Conservation (phyloP, 2,329 filamentous ascomycete species). For the Colletotrichum cereale region DNA sequence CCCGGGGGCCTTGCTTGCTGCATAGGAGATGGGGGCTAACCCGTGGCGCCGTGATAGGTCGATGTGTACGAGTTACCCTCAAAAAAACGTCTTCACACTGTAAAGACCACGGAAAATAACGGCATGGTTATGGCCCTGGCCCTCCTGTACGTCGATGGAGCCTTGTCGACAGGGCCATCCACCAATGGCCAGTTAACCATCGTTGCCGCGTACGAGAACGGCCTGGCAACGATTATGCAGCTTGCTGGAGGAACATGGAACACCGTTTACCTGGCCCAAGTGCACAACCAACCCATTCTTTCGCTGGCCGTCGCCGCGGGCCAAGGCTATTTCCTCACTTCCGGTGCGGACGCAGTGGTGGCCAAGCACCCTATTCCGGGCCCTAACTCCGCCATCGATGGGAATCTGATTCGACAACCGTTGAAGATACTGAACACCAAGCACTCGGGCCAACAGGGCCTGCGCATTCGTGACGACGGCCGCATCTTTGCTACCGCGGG, state of each 20-base stretch:
- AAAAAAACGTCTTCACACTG: slow-evolving; percentile 74
- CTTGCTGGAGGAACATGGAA: slow-evolving; percentile 61
- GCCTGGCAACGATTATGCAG: slow-evolving; percentile 75
- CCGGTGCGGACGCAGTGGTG: slow-evolving; percentile 83
- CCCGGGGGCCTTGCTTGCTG: neutral
- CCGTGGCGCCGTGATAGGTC: slow-evolving; percentile 59
- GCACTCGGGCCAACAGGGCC: slow-evolving; percentile 89
- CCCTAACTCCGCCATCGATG: neutral
- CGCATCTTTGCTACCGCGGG: slow-evolving; percentile 90
- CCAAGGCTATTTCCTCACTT: slow-evolving; percentile 77
- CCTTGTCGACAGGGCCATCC: slow-evolving; percentile 28
- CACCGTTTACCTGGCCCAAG: slow-evolving; percentile 72
- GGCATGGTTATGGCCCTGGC: slow-evolving; percentile 92
- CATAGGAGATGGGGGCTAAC: slow-evolving; percentile 33
- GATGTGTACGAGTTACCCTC: slow-evolving; percentile 88
- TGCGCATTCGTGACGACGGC: slow-evolving; percentile 82
- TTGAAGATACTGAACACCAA: slow-evolving; percentile 79
- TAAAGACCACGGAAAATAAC: slow-evolving; percentile 63
- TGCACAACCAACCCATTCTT: slow-evolving; percentile 85
- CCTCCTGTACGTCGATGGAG: slow-evolving; percentile 64
- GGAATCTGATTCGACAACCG: slow-evolving; percentile 52
- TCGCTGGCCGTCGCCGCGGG: slow-evolving; percentile 72
- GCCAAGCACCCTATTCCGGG: slow-evolving; percentile 78
- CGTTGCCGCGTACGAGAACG: slow-evolving; percentile 87
- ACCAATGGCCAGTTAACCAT: slow-evolving; percentile 64